These are phyloP conservation scores for Dactylellina cionopaga DNA, from an alignment of 2,329 filamentous ascomycete genomes.

Conservation along the genomic window DNA sequence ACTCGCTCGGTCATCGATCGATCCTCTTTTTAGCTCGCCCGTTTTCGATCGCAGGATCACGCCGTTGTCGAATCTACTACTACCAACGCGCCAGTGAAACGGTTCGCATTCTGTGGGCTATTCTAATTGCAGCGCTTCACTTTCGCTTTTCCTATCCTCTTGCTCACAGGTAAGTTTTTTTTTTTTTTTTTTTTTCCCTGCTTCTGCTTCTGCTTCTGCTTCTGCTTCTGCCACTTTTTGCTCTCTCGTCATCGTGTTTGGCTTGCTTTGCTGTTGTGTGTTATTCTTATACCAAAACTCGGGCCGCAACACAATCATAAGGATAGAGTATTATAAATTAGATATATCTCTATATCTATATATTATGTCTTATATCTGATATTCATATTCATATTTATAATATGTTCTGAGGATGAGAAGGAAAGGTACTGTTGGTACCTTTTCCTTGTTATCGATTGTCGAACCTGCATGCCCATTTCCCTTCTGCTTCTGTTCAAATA, in stretches of 20 bases:
- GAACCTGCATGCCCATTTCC: neutral
- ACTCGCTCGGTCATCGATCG: slow-evolving; percentile 10
- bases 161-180: slow-evolving; percentile 12
- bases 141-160: neutral
- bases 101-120: slow-evolving; percentile 10
- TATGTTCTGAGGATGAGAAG: no score
- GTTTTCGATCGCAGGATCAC: slow-evolving; percentile 33
- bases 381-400: no score
- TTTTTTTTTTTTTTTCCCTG: slow-evolving; percentile 1
- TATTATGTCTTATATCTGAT: neutral
- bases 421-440: no score
- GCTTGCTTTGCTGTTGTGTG: slow-evolving; percentile 15
- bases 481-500: neutral
- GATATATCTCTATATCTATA: no score
- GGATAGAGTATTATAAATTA: neutral
- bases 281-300: slow-evolving; percentile 24
- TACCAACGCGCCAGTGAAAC: neutral
- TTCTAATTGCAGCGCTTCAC: slow-evolving; percentile 9
- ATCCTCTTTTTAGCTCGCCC: slow-evolving; percentile 18
- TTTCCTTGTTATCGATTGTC: neutral
- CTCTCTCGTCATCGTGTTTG: neutral
- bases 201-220: neutral
- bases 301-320: slow-evolving; percentile 23
- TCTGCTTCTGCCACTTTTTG: neutral
- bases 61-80: neutral